Conservation (phyloP, 2,329 filamentous ascomycete species). For the Lachnellula suecica region DNA sequence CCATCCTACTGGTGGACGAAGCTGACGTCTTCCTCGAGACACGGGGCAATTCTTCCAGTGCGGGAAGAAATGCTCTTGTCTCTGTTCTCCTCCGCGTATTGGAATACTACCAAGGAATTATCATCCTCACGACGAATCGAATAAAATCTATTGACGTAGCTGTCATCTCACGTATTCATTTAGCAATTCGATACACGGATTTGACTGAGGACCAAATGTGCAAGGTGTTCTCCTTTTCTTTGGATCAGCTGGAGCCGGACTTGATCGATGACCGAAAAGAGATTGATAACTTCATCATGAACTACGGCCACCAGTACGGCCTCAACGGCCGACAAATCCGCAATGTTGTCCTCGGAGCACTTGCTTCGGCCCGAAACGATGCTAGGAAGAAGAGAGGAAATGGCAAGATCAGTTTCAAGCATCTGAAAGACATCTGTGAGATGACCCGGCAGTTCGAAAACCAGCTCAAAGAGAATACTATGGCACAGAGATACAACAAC, state of each 20-base stretch:
- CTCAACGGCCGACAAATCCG: slow-evolving; percentile 5
- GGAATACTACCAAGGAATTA: slow-evolving; percentile 40
- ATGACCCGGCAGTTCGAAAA: slow-evolving; percentile 1
- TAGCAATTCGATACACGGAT: slow-evolving; percentile 27
- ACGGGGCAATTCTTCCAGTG: not conserved
- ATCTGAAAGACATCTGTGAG: not conserved
- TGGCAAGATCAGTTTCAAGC: not conserved
- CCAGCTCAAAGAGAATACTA: not conserved
- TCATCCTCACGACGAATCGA: slow-evolving; percentile 39
- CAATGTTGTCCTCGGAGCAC: not conserved
- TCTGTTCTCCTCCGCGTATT: slow-evolving; percentile 35
- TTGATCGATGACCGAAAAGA: not conserved
- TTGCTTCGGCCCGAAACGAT: not conserved
- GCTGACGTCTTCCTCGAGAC: slow-evolving; percentile 12
- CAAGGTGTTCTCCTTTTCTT: not conserved
- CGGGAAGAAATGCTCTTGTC: slow-evolving; percentile 8
- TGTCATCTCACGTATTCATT: slow-evolving; percentile 33
- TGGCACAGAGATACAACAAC: not conserved
- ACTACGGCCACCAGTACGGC: not conserved
- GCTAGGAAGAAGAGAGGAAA: not conserved
- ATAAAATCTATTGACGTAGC: slow-evolving; percentile 37
- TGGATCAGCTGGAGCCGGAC: not conserved
- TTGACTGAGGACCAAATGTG: slow-evolving; percentile 4
- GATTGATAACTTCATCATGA: not conserved
- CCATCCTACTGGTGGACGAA: slow-evolving; percentile 10